These are phyloP conservation scores for Aspergillaceae sp. DNA, from an alignment of 2,329 filamentous ascomycete genomes.

Conservation along the genomic window DNA sequence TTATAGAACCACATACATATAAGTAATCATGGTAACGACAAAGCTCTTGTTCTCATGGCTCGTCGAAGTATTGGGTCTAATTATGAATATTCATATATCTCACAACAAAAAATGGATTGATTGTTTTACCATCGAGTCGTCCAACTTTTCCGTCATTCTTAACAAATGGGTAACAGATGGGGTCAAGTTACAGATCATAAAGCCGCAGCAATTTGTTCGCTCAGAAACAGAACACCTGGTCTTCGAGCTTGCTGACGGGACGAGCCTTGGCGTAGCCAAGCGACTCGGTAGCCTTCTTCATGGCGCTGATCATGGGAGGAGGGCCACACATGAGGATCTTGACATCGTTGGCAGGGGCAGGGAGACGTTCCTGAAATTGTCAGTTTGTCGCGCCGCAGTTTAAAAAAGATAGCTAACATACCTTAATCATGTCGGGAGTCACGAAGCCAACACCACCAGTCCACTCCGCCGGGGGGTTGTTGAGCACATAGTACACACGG, in stretches of 20 bases:
- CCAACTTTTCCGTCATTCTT: no score
- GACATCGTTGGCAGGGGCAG: constrained; percentile 73
- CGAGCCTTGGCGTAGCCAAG: constrained; percentile 87
- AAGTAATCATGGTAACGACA: not conserved
- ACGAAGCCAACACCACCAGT: constrained; percentile 89
- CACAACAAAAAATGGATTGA: no score
- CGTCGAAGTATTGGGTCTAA: not conserved
- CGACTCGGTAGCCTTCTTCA: constrained; percentile 90
- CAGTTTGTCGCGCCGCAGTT: constrained; percentile 9
- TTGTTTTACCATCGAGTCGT: no score
- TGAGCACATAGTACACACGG: constrained; percentile 87
- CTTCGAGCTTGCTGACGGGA: constrained; percentile 93
- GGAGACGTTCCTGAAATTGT: constrained; percentile 46
- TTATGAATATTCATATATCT: no score
- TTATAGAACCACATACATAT: not conserved
- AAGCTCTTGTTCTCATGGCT: constrained; percentile 1
- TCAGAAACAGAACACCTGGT: constrained; percentile 96
- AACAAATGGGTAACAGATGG: no score
- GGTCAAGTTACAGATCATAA: no score
- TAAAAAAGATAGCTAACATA: constrained; percentile 20
- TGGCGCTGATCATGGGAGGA: constrained; percentile 89
- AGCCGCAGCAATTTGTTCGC: not conserved
- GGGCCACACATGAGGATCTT: constrained; percentile 94
- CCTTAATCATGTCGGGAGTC: constrained; percentile 89
- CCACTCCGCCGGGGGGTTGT: constrained; percentile 91